Evolutionary conservation across 176 grass and related monocot genomes (phyloP).

Genomic region (Poa annua): DNA sequence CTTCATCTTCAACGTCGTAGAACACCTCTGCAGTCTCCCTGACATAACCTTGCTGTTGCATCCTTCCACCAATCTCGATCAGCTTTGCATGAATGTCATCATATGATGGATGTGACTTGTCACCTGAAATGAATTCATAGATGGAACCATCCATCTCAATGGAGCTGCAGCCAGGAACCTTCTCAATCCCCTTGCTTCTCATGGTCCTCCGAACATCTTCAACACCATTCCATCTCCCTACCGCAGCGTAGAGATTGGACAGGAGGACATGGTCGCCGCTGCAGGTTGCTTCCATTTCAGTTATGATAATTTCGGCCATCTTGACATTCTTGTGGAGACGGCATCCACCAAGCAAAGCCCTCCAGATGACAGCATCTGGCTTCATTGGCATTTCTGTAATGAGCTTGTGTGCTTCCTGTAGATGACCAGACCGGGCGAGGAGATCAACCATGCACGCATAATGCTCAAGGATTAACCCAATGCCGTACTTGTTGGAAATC

Average conservation of each 20-base stretch:
- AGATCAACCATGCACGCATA: slow-evolving; percentile 34
- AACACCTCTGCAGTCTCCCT: slow-evolving; percentile 5
- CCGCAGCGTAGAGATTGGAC: slow-evolving; percentile 20
- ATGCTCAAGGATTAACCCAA: not conserved
- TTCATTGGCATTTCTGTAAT: slow-evolving; percentile 29
- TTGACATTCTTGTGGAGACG: slow-evolving; percentile 21
- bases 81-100: slow-evolving; percentile 28
- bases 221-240: slow-evolving; percentile 28
- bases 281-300: slow-evolving; percentile 18
- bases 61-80: slow-evolving; percentile 18
- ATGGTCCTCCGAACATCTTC: slow-evolving; percentile 25
- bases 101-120: slow-evolving; percentile 23
- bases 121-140: slow-evolving; percentile 27
- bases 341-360: slow-evolving; percentile 31
- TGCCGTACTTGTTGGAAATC: not conserved
- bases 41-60: slow-evolving; percentile 33
- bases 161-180: slow-evolving; percentile 14
- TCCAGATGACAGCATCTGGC: slow-evolving; percentile 16
- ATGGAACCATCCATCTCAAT: slow-evolving; percentile 21
- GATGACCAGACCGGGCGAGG: slow-evolving; percentile 16
- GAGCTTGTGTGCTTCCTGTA: slow-evolving; percentile 15
- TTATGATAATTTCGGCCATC: slow-evolving; percentile 25
- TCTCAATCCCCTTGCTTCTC: slow-evolving; percentile 23
- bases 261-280: slow-evolving; percentile 7
- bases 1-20: slow-evolving; percentile 27